Evolutionary conservation across 2,329 filamentous ascomycete species (phyloP).

Genomic region (Botrytis medusae): DNA sequence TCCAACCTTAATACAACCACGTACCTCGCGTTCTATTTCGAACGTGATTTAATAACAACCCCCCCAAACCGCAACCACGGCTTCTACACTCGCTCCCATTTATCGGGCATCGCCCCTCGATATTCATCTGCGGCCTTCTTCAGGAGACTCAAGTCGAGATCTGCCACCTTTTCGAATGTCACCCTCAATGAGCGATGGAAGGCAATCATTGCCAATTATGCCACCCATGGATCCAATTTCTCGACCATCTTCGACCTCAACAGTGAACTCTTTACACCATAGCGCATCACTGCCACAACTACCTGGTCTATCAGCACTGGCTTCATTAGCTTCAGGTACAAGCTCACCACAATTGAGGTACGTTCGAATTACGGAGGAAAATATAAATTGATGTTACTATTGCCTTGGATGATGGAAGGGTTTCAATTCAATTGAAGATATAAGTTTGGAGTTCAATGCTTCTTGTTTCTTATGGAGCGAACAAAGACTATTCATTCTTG

Average conservation of each 20-base stretch:
- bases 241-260: slow-evolving; percentile 53
- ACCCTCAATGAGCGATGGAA: slow-evolving; percentile 47
- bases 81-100: slow-evolving; percentile 57
- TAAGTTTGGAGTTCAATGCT: background rate
- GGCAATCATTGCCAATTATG: slow-evolving; percentile 49
- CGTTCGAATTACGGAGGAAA: slow-evolving; percentile 36
- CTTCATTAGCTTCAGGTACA: slow-evolving; percentile 52
- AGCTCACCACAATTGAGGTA: slow-evolving; percentile 53
- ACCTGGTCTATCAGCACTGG: slow-evolving; percentile 59
- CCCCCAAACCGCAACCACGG: slow-evolving; percentile 46
- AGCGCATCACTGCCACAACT: slow-evolving; percentile 46
- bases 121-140: slow-evolving; percentile 45
- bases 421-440: background rate
- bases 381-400: background rate
- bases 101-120: slow-evolving; percentile 60
- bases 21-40: slow-evolving; percentile 34
- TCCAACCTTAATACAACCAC: slow-evolving; percentile 17
- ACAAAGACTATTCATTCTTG: background rate
- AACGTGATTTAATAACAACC: slow-evolving; percentile 35
- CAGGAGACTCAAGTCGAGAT: slow-evolving; percentile 49
- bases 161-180: slow-evolving; percentile 48
- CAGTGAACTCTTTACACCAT: slow-evolving; percentile 47
- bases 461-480: background rate
- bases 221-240: slow-evolving; percentile 48
- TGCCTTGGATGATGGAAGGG: slow-evolving; percentile 10